Conservation (phyloP, 495 filamentous ascomycete genomes). For the Lepraria neglecta region DNA sequence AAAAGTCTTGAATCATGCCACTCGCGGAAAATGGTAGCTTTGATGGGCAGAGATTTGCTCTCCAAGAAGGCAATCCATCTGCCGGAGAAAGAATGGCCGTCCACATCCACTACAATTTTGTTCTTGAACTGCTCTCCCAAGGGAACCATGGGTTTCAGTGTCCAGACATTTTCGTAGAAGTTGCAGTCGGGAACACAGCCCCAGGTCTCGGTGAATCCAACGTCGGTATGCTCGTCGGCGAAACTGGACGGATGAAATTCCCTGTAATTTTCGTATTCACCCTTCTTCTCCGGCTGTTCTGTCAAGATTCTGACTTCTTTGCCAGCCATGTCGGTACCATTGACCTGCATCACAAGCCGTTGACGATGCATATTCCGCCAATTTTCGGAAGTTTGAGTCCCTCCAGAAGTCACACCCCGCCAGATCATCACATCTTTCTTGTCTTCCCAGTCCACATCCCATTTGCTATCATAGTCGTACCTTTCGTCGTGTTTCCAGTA, state of each 20-base stretch:
- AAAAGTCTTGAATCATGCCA: conserved; percentile 68
- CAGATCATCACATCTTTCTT: conserved; percentile 56
- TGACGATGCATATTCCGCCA: conserved; percentile 69
- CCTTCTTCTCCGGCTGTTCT: conserved; percentile 28
- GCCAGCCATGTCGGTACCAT: conserved; percentile 49
- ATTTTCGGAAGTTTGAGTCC: conserved; percentile 54
- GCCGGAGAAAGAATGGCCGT: conserved; percentile 67
- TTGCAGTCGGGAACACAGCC: conserved; percentile 40
- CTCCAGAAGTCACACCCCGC: conserved; percentile 66
- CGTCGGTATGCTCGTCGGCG: conserved; percentile 38
- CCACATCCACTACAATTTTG: conserved; percentile 61
- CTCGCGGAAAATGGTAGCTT: conserved; percentile 67
- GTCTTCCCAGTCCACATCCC: conserved; percentile 44
- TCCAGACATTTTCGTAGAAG: conserved; percentile 37
- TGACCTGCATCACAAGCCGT: conserved; percentile 64
- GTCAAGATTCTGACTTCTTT: conserved; percentile 29
- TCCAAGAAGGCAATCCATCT: conserved; percentile 63
- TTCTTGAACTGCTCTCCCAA: conserved; percentile 51
- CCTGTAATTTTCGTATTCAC: conserved; percentile 29
- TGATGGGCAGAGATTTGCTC: conserved; percentile 58
- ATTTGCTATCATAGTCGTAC: conserved; percentile 53
- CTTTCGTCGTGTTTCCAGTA: conserved; percentile 65
- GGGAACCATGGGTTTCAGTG: conserved; percentile 27
- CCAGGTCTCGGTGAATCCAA: conserved; percentile 39
- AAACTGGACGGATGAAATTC: conserved; percentile 35